Conservation (phyloP, 495 filamentous ascomycete species). For the Tetracladium marchalianum region DNA sequence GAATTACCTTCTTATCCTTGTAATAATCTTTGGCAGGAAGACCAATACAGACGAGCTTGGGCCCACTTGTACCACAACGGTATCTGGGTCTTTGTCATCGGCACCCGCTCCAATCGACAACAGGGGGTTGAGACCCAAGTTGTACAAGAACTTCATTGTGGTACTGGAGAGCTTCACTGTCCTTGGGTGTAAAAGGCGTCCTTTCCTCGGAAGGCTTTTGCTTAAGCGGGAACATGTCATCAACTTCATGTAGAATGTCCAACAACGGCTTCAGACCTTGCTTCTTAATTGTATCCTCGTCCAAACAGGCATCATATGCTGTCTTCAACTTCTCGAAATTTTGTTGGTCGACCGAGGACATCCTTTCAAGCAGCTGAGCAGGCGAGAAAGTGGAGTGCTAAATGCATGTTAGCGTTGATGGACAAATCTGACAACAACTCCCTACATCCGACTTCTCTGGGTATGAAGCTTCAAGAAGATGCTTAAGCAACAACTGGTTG, state of each 20-base stretch:
- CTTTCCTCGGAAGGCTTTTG: constrained; percentile 16
- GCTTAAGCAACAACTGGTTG: constrained; percentile 47
- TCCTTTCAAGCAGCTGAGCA: constrained; percentile 20
- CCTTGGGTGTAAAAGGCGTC: constrained; percentile 19
- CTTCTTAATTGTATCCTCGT: constrained; percentile 42
- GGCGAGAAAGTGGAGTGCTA: constrained; percentile 38
- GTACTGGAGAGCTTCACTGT: constrained; percentile 34
- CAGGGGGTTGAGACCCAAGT: constrained; percentile 40
- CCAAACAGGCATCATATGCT: constrained; percentile 55
- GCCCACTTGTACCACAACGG: constrained; percentile 44
- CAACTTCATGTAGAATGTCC: constrained; percentile 40
- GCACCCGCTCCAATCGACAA: constrained; percentile 37
- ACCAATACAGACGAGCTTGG: constrained; percentile 43
- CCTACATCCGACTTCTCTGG: constrained; percentile 30
- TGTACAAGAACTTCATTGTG: constrained; percentile 27
- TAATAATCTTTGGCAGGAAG: constrained; percentile 59
- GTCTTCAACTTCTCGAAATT: constrained; percentile 59
- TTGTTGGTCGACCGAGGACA: constrained; percentile 36
- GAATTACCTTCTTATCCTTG: constrained; percentile 42
- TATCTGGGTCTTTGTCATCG: constrained; percentile 56
- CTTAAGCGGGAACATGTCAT: constrained; percentile 36
- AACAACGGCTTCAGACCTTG: constrained; percentile 43
- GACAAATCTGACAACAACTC: background rate
- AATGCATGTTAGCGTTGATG: constrained; percentile 7
- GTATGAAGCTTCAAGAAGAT: constrained; percentile 52